phyloP scores from a whole-genome alignment of 306 rosid species.

The Mucuna pruriens region DNA sequence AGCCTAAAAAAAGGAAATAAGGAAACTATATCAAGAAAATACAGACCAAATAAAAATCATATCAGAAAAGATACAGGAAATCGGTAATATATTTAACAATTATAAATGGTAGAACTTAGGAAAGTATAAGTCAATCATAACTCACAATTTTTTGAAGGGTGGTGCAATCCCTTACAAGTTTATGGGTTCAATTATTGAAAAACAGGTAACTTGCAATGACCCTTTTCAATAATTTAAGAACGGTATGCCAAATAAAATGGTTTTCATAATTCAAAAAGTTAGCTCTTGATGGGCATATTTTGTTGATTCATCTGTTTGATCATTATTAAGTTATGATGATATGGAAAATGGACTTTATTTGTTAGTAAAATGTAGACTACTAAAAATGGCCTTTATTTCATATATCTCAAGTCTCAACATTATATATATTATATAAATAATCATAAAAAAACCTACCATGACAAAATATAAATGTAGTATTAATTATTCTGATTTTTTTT shows the following conservation, averaged over 20 bases:
- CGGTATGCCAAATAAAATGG: slow-evolving; percentile 18
- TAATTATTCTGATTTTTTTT: background rate
- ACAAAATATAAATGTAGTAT: slow-evolving; percentile 11
- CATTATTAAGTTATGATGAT: background rate
- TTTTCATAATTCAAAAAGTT: slow-evolving; percentile 26
- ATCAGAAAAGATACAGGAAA: no score
- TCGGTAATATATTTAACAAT: no score
- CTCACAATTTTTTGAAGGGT: slow-evolving; percentile 25
- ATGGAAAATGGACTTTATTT: background rate
- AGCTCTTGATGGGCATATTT: slow-evolving; percentile 13
- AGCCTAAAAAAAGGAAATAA: no score
- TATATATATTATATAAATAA: background rate
- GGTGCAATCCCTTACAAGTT: background rate
- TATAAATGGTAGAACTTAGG: slow-evolving; percentile 6
- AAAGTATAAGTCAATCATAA: slow-evolving; percentile 3
- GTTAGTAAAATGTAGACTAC: background rate
- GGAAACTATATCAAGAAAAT: no score
- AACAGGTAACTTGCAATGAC: slow-evolving; percentile 5
- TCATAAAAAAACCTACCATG: background rate
- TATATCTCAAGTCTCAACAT: background rate
- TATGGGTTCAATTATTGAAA: slow-evolving; percentile 27
- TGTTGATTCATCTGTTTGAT: background rate
- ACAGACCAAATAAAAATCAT: no score
- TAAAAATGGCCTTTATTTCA: background rate
- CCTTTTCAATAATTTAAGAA: slow-evolving; percentile 22